These are phyloP conservation scores for Lepidium africanum DNA, from an alignment of 345 rosid species.

Conservation along the genomic window DNA sequence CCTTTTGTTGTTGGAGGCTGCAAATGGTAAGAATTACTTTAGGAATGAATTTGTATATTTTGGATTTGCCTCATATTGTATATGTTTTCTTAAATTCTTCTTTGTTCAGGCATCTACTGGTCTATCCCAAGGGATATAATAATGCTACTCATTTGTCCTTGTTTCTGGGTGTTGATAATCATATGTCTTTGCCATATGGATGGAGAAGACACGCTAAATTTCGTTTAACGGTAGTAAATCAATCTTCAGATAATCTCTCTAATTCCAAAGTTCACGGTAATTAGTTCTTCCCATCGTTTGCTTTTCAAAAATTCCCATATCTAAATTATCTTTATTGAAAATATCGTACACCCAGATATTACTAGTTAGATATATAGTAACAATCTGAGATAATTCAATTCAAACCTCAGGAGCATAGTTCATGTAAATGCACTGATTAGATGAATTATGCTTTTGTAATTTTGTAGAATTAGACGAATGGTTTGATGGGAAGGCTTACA, in stretches of 20 bases:
- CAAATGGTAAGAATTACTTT: no score
- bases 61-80: no score
- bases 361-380: no score
- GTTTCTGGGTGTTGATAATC: constrained; percentile 61
- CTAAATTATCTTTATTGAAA: no score
- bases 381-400: no score
- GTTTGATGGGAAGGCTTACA: not conserved
- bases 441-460: not conserved
- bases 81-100: not conserved
- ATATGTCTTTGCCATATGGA: constrained; percentile 49
- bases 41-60: no score
- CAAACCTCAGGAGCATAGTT: no score
- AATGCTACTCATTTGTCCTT: constrained; percentile 52
- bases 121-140: constrained; percentile 75
- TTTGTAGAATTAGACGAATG: not conserved
- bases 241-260: constrained; percentile 39
- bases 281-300: not conserved
- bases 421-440: not conserved
- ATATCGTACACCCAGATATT: no score
- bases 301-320: no score
- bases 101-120: constrained; percentile 48
- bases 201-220: constrained; percentile 76
- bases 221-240: constrained; percentile 54
- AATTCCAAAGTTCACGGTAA: not conserved
- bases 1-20: no score